Evolutionary conservation across 371 early-diverging fungal genomes (phyloP).

Genomic region (Umbelopsis sp.): DNA sequence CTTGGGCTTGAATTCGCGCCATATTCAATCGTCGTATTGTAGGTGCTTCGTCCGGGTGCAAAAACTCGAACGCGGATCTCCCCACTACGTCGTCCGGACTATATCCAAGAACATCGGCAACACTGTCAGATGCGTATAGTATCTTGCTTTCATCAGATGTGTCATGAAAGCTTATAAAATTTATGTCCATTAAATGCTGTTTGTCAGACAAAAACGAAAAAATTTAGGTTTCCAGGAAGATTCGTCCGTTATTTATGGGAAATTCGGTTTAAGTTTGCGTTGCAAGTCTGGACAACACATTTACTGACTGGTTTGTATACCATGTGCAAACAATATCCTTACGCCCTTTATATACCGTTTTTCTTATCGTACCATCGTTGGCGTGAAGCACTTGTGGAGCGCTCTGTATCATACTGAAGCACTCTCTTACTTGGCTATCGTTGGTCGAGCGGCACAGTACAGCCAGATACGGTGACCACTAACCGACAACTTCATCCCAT

Average conservation of each 20-base stretch:
- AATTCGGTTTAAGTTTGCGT: too few relatives aligned
- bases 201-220: not conserved
- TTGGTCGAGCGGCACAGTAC: too few relatives aligned
- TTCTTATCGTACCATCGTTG: too few relatives aligned
- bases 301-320: too few relatives aligned
- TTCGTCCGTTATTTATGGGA: not conserved
- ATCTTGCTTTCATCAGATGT: not conserved
- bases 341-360: too few relatives aligned
- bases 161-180: conserved; percentile 15
- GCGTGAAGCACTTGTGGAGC: too few relatives aligned
- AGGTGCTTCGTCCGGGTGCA: conserved; percentile 50
- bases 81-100: conserved; percentile 56
- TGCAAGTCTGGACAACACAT: too few relatives aligned
- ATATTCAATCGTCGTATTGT: conserved; percentile 40
- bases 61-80: conserved; percentile 41
- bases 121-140: conserved; percentile 53
- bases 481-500: too few relatives aligned
- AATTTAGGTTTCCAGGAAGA: not conserved
- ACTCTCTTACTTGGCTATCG: too few relatives aligned
- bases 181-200: conserved; percentile 5
- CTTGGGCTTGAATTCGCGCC: conserved; percentile 51
- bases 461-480: too few relatives aligned
- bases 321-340: too few relatives aligned
- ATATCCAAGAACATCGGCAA: conserved; percentile 53
- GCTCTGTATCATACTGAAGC: too few relatives aligned